Base-by-base conservation (phyloP, 2,329 filamentous ascomycete species). In the Colletotrichum gloeosporioides region DNA sequence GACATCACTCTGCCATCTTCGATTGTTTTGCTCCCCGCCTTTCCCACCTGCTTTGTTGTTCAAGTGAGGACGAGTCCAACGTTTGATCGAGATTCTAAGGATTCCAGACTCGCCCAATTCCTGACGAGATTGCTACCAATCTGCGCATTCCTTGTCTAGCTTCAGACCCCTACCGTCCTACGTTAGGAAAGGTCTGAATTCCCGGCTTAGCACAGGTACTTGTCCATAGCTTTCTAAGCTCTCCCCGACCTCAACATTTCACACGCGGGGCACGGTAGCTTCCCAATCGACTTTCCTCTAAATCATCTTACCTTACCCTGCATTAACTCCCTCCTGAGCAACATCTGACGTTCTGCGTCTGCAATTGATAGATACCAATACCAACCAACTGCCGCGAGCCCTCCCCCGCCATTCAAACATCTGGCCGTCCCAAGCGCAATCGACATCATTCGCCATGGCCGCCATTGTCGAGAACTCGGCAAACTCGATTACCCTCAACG, bases 401-500 rank as follows among this genome's bases (percentile, higher is more conserved):
- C 55, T 64, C 63, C 73, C 70, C 73, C 74, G 64, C 70, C 73
- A 34, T 64, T 22, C 27, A 36, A 61, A 29, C 59, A 44, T 44
- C 29, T 39, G 12, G 55, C 70, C 49, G 34, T 25, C 29, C n/a
- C 29, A 15, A 49, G 32, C 49, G 16, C 67, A 27, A 39, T 72
- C 65, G 36, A 22, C 62, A 27, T 76, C 63, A 27, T 69, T 39
- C 68, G 59, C 55, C 64, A 73, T 77, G 69, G 59, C 68, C 27
- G 67, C 69, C n/a, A 64, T 69, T 62, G 75, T 71, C 77, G 82
- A 87, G 66, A 84, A 86, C 32, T 87, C 87, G 44, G 84, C 87
- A 80, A 89, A 89, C 80, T 84, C 85, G 44, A 82, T 90, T 79
- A 84, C 82, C 63, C 79, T 81, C 18, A 83, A 84, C 66, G 82